Evolutionary conservation across 2,329 filamentous ascomycete genomes (phyloP).

Genomic region (Beauveria brongniartii): DNA sequence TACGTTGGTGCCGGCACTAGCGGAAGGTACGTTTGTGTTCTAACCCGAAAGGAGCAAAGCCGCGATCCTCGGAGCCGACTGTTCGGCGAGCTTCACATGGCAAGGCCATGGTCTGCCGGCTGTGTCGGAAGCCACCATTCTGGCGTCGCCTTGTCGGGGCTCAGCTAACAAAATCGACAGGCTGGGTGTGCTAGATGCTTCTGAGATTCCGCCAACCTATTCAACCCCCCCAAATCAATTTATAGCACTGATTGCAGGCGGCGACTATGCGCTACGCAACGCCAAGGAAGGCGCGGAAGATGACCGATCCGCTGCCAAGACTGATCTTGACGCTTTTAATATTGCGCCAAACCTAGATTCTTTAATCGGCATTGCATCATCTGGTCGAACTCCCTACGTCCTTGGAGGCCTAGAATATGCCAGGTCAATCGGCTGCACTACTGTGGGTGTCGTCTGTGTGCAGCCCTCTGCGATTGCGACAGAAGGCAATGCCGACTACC

Average conservation of each 20-base stretch:
- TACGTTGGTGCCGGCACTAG: conserved; percentile 34
- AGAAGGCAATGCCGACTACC: conserved; percentile 16
- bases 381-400: conserved; percentile 34
- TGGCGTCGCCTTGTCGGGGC: too few relatives aligned
- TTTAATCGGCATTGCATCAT: conserved; percentile 34
- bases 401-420: conserved; percentile 25
- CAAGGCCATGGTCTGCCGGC: neutral
- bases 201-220: conserved; percentile 34
- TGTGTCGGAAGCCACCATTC: neutral
- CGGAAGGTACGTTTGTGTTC: conserved; percentile 25
- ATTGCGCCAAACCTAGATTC: conserved; percentile 25
- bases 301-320: conserved; percentile 21
- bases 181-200: conserved; percentile 32
- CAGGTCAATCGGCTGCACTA: conserved; percentile 25
- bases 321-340: conserved; percentile 22
- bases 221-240: conserved; percentile 31
- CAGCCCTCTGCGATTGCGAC: conserved; percentile 21
- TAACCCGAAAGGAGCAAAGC: too few relatives aligned
- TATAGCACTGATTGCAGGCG: conserved; percentile 32
- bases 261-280: conserved; percentile 30
- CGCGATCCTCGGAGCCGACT: too few relatives aligned
- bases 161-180: conserved; percentile 16
- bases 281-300: conserved; percentile 36
- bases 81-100: too few relatives aligned
- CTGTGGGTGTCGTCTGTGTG: conserved; percentile 31